Evolutionary conservation across 2,329 filamentous ascomycete species (phyloP), one percentile per base, ranked within the genome.

Genomic region (Paramyrothecium roridum): DNA sequence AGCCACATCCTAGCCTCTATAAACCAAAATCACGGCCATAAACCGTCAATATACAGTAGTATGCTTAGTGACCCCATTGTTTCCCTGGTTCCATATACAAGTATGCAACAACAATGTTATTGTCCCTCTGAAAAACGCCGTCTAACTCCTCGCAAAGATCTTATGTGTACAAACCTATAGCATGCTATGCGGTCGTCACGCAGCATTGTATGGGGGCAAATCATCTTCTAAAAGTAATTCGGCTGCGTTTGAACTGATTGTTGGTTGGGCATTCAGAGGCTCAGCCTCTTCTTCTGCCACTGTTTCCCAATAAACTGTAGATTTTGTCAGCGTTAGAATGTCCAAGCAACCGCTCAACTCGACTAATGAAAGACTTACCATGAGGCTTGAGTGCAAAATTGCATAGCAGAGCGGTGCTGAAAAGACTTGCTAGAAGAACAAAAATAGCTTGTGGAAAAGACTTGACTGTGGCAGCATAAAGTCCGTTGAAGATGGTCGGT

Each of bases 391-490:
- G 78, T 53, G 92, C 82, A 70, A 87, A 88, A 65, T 85, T 89
- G 53, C 85, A 79, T 2, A 86, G 52, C 30, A 93, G 80, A 0
- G 86, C 86, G 10, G 86, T 22, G 1, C 75, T 81, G 68, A 96
- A 96, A 1, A 90, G 77, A 8, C 74, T 73, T 1, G 82, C 76
- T 48, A 98, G 72, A 51, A 89, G 83, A 10, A 96, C 83, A 69
- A 97, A 97, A 1, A 96, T 87, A 1, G 91, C 86, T 70, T 95
- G 91, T 0, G 91, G 86, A 61, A 89, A 93, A 1, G 75, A 85
- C 20, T 81, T 85, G 1, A 97, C 90, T 0, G 95, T 98, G 2
- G 81, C 77, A 16, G 88, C 89, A 69, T 96, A 99, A 11, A 98
- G 84, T 6, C 90, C 83, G 65, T 95, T 96, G 73, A 97, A 96